A percentile compares a stretch with the other conserved stretches of the same genome.
Conservation (phyloP, 2,329 filamentous ascomycete species). For the Sporothrix schenckii region DNA sequence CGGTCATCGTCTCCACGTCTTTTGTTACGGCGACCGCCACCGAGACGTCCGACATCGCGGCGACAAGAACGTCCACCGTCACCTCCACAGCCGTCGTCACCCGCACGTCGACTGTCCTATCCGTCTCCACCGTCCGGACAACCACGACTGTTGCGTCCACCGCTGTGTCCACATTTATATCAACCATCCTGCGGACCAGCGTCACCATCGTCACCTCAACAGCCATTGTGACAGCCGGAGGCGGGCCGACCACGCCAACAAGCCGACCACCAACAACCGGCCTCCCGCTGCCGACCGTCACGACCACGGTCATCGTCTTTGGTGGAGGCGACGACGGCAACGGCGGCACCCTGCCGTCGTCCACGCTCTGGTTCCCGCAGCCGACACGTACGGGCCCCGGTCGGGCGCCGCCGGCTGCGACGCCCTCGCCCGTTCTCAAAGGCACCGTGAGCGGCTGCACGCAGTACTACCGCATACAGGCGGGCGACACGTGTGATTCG, state of each 20-base stretch:
- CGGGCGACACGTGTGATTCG: slow-evolving; percentile 23
- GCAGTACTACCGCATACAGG: slow-evolving; percentile 17
- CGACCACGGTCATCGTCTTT: slow-evolving; percentile 6
- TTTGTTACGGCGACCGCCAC: neutral
- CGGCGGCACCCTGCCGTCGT: neutral
- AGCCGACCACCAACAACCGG: neutral
- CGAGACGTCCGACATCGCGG: neutral
- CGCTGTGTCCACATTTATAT: neutral
- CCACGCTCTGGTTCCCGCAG: slow-evolving; percentile 22
- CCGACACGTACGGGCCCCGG: neutral
- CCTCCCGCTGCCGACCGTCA: neutral
- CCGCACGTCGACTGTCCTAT: neutral
- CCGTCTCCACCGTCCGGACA: neutral
- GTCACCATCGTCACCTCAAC: slow-evolving; percentile 10
- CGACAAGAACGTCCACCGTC: neutral
- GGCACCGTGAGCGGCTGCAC: neutral
- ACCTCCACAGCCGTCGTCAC: neutral
- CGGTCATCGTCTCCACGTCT: neutral
- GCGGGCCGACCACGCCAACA: neutral
- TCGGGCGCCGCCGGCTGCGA: neutral
- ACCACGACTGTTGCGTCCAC: neutral
- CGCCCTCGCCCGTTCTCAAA: slow-evolving; percentile 1
- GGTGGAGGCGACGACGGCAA: neutral
- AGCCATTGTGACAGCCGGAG: neutral
- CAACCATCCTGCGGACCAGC: neutral